A percentile compares a stretch with the other conserved stretches of the same genome.
phyloP scores from a whole-genome alignment of 257 asterid species.

The Oldenlandia corymbosa region DNA sequence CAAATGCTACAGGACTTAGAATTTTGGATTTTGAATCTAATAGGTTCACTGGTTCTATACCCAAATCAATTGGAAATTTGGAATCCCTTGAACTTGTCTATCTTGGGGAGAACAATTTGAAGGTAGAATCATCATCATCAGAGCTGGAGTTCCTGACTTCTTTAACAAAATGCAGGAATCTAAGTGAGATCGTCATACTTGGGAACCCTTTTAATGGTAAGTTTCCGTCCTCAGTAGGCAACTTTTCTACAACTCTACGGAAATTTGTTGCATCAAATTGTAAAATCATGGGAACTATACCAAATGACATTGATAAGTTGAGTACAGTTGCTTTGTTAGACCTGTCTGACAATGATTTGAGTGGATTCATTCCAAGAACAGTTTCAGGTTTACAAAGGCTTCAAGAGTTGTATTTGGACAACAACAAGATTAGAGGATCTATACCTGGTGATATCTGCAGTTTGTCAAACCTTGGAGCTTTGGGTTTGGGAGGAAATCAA shows the following conservation, averaged over 20 bases:
- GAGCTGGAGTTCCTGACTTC: not conserved
- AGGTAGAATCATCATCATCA: slow-evolving; percentile 1
- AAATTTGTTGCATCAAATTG: not conserved
- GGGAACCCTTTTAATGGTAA: not conserved
- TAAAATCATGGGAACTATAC: slow-evolving; percentile 3
- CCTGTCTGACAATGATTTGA: not conserved
- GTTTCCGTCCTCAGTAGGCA: slow-evolving; percentile 1
- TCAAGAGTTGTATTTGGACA: not conserved
- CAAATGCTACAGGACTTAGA: slow-evolving; percentile 21
- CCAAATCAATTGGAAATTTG: slow-evolving; percentile 21
- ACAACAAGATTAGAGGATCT: not conserved
- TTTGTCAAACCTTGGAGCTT: slow-evolving; percentile 6
- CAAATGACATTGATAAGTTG: not conserved
- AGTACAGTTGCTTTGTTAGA: not conserved
- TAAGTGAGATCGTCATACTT: not conserved
- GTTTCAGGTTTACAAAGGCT: not conserved
- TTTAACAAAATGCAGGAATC: slow-evolving; percentile 5
- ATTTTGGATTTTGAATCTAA: not conserved
- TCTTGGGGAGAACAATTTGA: slow-evolving; percentile 10
- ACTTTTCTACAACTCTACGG: not conserved
- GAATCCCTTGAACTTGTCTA: not conserved
- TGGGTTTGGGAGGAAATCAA: not conserved
- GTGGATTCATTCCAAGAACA: not conserved
- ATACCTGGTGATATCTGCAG: slow-evolving; percentile 2
- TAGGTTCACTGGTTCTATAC: slow-evolving; percentile 20